These are phyloP conservation scores for Fusarium agapanthi DNA, from an alignment of 2,329 filamentous ascomycete genomes.

Conservation along the genomic window DNA sequence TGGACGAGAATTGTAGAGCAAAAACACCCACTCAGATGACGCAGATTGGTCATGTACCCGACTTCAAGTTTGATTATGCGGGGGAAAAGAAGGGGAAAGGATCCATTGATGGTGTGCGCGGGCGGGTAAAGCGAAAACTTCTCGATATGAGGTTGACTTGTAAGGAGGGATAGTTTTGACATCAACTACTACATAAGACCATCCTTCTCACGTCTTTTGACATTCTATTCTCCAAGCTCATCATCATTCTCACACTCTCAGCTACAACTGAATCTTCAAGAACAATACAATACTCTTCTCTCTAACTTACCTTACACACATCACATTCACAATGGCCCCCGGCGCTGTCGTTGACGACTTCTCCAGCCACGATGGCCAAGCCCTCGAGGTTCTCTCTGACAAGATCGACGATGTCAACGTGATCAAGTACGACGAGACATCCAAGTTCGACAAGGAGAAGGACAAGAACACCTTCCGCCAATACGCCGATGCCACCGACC, in stretches of 20 bases:
- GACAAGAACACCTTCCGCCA: conserved; percentile 84
- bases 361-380: conserved; percentile 37
- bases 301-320: conserved; percentile 1
- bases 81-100: conserved; percentile 22
- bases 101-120: conserved; percentile 7
- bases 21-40: conserved; percentile 31
- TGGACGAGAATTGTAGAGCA: conserved; percentile 27
- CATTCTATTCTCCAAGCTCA: conserved; percentile 16
- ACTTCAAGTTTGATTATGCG: conserved; percentile 22
- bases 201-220: not conserved
- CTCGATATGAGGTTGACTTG: not conserved
- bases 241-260: conserved; percentile 9
- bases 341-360: conserved; percentile 37
- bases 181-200: conserved; percentile 29
- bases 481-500: conserved; percentile 83
- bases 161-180: not conserved
- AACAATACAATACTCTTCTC: not conserved
- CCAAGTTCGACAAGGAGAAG: conserved; percentile 77
- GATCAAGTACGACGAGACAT: conserved; percentile 60
- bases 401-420: conserved; percentile 62
- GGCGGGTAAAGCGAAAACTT: conserved; percentile 2
- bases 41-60: conserved; percentile 36
- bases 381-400: conserved; percentile 60
- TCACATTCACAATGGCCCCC: conserved; percentile 40
- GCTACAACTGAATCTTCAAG: not conserved